A percentile compares a stretch with the other conserved stretches of the same genome.
phyloP scores from a whole-genome alignment of 1,284 basidiomycete genomes.

The Cystobasidium sp. region DNA sequence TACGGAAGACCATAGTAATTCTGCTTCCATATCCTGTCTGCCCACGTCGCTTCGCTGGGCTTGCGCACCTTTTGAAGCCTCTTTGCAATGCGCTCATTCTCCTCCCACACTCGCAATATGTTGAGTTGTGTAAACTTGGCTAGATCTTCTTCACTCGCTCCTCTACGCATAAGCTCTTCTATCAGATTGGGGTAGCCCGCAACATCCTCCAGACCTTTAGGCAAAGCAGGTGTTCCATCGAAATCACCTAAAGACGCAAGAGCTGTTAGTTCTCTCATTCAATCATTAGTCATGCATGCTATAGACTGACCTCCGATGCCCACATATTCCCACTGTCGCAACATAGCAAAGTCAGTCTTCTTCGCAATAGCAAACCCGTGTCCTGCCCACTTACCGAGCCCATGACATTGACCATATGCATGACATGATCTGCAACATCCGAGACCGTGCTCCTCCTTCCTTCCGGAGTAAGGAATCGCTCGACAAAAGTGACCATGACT shows the following conservation, averaged over 20 bases:
- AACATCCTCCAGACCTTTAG: constrained; percentile 16
- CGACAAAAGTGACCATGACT: constrained; percentile 19
- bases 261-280: background rate
- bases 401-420: constrained; percentile 10
- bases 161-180: constrained; percentile 3
- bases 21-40: constrained; percentile 5
- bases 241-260: background rate
- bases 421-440: constrained; percentile 13
- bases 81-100: background rate
- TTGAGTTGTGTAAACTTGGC: constrained; percentile 20
- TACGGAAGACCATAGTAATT: constrained; percentile 15
- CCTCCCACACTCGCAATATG: constrained; percentile 5
- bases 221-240: constrained; percentile 8
- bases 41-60: background rate
- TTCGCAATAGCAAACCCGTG: background rate
- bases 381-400: background rate
- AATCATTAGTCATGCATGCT: background rate
- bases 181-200: constrained; percentile 5
- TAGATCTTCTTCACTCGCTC: constrained; percentile 6
- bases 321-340: constrained; percentile 6
- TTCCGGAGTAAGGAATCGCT: constrained; percentile 11
- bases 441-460: constrained; percentile 1
- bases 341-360: background rate
- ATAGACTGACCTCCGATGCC: constrained; percentile 7
- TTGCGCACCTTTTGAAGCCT: background rate